phyloP scores from a whole-genome alignment of 2,329 filamentous ascomycete species.

The Akanthomyces lecanii region DNA sequence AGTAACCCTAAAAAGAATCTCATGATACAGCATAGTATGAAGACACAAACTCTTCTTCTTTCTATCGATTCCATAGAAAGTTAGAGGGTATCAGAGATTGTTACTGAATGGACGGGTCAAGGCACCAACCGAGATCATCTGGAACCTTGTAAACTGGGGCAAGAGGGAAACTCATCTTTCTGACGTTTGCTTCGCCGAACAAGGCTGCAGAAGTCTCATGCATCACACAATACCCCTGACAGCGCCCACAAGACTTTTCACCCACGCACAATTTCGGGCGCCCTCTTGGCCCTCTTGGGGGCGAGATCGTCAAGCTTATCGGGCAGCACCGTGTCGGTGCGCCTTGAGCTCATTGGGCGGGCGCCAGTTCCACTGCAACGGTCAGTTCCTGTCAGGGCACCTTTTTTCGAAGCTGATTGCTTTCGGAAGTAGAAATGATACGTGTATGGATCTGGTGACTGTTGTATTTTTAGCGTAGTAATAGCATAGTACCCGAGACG shows the following conservation, averaged over 20 bases:
- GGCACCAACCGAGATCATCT: not conserved
- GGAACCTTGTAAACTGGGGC: constrained; percentile 9
- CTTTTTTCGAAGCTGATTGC: not conserved
- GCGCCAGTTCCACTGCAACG: not conserved
- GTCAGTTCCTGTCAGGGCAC: constrained; percentile 1
- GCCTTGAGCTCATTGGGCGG: constrained; percentile 2
- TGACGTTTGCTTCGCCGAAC: not conserved
- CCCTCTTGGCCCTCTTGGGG: not conserved
- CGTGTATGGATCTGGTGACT: not conserved
- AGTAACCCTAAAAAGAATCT: not conserved
- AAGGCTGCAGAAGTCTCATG: not conserved
- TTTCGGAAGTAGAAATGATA: not conserved
- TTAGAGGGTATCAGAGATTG: not conserved
- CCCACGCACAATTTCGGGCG: not conserved
- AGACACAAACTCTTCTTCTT: not conserved
- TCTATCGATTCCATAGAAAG: not conserved
- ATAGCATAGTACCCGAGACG: not conserved
- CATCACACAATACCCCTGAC: not conserved
- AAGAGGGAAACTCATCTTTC: not conserved
- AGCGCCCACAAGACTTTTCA: not conserved
- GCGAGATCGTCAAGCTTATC: not conserved
- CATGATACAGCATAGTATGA: not conserved
- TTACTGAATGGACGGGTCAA: not conserved
- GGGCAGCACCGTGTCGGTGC: not conserved
- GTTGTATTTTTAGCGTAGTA: not conserved